Percentiles rank a stretch among this genome's conserved stretches.
Conservation (phyloP, 176 grass and related monocot genomes). For the Paspalum vaginatum region DNA sequence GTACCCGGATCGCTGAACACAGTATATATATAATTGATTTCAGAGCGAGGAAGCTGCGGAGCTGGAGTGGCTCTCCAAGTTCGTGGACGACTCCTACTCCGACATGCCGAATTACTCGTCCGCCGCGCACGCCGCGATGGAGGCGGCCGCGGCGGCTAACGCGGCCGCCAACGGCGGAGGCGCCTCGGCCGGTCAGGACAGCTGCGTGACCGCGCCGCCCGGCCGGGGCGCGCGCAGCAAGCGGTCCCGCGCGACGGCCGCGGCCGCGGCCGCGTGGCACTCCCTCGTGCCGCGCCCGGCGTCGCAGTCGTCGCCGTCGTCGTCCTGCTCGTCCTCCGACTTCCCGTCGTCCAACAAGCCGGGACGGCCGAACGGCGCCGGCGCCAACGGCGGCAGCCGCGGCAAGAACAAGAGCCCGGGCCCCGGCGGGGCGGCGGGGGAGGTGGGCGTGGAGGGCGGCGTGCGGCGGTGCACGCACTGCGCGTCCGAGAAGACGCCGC, state of each 20-base stretch:
- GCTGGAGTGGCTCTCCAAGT: conserved; percentile 99
- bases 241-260: conserved; percentile 48
- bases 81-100: conserved; percentile 97
- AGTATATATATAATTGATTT: neutral
- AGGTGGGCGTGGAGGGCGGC: conserved; percentile 64
- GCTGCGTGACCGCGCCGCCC: conserved; percentile 46
- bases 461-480: conserved; percentile 97
- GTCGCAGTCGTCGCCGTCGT: conserved; percentile 65
- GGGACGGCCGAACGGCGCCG: conserved; percentile 9
- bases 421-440: neutral
- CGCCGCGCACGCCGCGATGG: conserved; percentile 54
- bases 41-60: conserved; percentile 96
- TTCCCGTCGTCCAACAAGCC: conserved; percentile 64
- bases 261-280: conserved; percentile 63
- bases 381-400: conserved; percentile 22
- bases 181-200: conserved; percentile 48
- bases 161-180: conserved; percentile 27
- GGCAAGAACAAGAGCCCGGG: conserved; percentile 52
- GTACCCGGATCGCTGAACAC: conserved; percentile 16
- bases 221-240: conserved; percentile 81
- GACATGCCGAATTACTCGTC: conserved; percentile 78
- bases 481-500: conserved; percentile 98
- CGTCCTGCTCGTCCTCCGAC: conserved; percentile 90
- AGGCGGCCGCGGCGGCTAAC: conserved; percentile 35
- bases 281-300: conserved; percentile 56